These are phyloP conservation scores for Coffea canephora DNA, from an alignment of 257 asterid genomes.

Conservation along the genomic window DNA sequence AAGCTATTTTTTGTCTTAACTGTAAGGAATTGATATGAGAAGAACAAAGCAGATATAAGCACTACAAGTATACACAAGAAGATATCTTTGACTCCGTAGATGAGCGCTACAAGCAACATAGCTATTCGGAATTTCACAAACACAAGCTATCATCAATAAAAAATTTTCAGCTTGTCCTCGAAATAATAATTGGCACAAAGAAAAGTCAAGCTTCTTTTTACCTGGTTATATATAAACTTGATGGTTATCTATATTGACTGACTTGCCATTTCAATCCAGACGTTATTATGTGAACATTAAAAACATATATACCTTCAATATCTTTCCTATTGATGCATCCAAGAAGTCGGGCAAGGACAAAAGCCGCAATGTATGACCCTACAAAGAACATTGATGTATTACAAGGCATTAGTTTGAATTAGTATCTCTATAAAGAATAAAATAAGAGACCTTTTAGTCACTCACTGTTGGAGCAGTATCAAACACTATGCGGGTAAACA, in stretches of 20 bases:
- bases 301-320: constrained; percentile 61
- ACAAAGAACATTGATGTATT: constrained; percentile 6
- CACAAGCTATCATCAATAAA: not conserved
- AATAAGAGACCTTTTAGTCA: constrained; percentile 12
- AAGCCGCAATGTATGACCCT: constrained; percentile 95
- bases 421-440: constrained; percentile 15
- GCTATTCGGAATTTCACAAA: not conserved
- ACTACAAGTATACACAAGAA: not conserved
- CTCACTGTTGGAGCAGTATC: constrained; percentile 99
- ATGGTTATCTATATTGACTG: not conserved
- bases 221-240: not conserved
- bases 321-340: constrained; percentile 96
- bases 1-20: constrained; percentile 83
- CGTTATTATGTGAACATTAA: not conserved
- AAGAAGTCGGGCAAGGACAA: constrained; percentile 92
- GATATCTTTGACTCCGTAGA: not conserved
- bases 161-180: not conserved
- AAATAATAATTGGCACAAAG: not conserved
- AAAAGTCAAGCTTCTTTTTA: not conserved
- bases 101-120: not conserved
- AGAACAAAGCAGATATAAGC: constrained; percentile 1
- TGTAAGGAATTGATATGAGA: constrained; percentile 27
- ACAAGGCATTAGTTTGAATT: constrained; percentile 24
- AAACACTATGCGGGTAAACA: constrained; percentile 94
- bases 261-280: constrained; percentile 1